Evolutionary conservation across 2,329 filamentous ascomycete species (phyloP).

Genomic region (Epichloe aotearoae): DNA sequence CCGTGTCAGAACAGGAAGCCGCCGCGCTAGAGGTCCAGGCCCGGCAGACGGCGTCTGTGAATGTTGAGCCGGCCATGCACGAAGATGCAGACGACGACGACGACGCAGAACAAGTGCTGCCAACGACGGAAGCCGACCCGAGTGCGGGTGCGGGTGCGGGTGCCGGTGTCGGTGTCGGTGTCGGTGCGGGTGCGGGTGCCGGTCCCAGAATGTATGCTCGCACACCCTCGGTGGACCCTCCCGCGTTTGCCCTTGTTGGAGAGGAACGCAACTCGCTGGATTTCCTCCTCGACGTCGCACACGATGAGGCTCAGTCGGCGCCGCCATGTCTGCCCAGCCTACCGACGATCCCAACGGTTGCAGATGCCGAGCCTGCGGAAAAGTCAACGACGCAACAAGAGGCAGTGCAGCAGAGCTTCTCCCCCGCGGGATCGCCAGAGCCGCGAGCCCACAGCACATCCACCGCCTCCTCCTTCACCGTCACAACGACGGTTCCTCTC

Average conservation of each 20-base stretch:
- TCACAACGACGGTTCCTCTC: conserved; percentile 39
- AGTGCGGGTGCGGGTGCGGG: conserved; percentile 9
- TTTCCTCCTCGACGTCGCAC: conserved; percentile 46
- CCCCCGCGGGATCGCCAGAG: conserved; percentile 12
- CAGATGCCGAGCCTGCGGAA: conserved; percentile 8
- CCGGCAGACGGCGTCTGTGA: conserved; percentile 11
- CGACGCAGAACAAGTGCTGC: conserved; percentile 7
- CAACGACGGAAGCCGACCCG: conserved; percentile 16
- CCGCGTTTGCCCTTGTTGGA: conserved; percentile 40
- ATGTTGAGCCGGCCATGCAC: neutral
- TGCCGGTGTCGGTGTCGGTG: conserved; percentile 8
- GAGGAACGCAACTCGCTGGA: conserved; percentile 45
- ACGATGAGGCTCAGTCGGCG: conserved; percentile 22
- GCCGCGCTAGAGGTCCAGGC: conserved; percentile 27
- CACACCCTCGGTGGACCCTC: conserved; percentile 50
- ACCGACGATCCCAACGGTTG: conserved; percentile 19
- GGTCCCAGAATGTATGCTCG: conserved; percentile 35
- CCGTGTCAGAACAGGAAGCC: conserved; percentile 41
- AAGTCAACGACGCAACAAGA: neutral
- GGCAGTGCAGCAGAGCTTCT: conserved; percentile 6
- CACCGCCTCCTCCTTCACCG: conserved; percentile 30
- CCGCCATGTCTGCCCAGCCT: conserved; percentile 26
- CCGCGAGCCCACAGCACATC: conserved; percentile 31
- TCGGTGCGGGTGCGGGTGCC: neutral
- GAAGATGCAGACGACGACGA: conserved; percentile 9